Base-by-base conservation (phyloP, 352 stramenopile species). In the Globisporangium polare region DNA sequence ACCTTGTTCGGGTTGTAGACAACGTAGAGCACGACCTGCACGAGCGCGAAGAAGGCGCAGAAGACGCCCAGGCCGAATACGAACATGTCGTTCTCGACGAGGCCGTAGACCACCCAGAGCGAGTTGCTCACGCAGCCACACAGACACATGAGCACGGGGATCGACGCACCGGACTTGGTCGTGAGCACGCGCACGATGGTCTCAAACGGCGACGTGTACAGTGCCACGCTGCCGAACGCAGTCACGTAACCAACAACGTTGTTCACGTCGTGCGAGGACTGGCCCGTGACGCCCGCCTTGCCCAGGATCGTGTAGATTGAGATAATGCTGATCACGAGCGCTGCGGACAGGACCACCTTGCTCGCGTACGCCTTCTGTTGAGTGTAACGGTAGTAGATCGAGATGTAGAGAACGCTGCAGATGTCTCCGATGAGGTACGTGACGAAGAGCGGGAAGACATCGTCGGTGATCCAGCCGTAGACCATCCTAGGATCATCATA, bases 191-290 rank as follows among this genome's bases (percentile, higher is more conserved):
- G 71, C 15, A 58, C 69, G 43, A 80, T 73, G 15, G 68, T 80
- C 55, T 73, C 72, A 43, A 80, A 75, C 5, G 72, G 69, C 1
- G 67, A 74, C 5, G 74, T 45, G 56, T 75, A 80, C 0, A 69
- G 67, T 60, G 64, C 66, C 37, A 63, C 24, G 31, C 24, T 24
- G 17, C 22, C 35, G 5, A 20, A 12, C n/a, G 26, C 33, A 27
- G 69, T 64, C 55, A 80, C 67, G 63, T 75, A 75, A 29, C 72
- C 72, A 26, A 63, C 46, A 10, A 42, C 37, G 2, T 42, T 9
- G 37, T 42, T 42, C 37, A 42, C 37, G 37, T 42, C 37, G 10
- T 42, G 45, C 20, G 26, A 58, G 8, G 45, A 63, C 53, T 62
- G 61, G 12, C 31, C 42, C 3, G 33, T 51, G 29, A 42, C 20